Percentiles rank a stretch among this genome's conserved stretches.
Evolutionary conservation across 73 alveolate species (phyloP).

Genomic region (Loxodes magnus): DNA sequence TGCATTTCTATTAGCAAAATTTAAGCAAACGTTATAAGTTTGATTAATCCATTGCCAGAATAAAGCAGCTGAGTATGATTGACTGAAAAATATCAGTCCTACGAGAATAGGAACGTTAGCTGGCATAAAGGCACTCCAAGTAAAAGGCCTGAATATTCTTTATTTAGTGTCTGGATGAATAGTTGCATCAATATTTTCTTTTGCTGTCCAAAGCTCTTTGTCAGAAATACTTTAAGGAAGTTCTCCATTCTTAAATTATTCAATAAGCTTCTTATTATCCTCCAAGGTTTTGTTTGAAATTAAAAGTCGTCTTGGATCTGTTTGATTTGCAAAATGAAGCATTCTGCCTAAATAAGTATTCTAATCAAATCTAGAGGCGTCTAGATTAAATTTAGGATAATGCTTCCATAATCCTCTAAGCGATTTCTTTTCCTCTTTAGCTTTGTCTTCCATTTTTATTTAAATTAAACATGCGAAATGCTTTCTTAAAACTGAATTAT

Average conservation of each 20-base stretch:
- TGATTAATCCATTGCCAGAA: slow-evolving; percentile 51
- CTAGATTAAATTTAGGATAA: too few relatives aligned
- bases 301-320: too few relatives aligned
- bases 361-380: too few relatives aligned
- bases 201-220: slow-evolving; percentile 19
- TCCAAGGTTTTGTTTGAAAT: too few relatives aligned
- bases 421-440: too few relatives aligned
- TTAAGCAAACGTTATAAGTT: slow-evolving; percentile 49
- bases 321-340: too few relatives aligned
- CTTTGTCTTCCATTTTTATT: too few relatives aligned
- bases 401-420: too few relatives aligned
- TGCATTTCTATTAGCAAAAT: slow-evolving; percentile 45
- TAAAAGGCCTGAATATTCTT: slow-evolving; percentile 27
- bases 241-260: slow-evolving; percentile 9
- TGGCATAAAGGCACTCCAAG: slow-evolving; percentile 43
- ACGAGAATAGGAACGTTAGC: slow-evolving; percentile 40
- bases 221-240: neutral
- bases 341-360: too few relatives aligned
- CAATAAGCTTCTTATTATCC: slow-evolving; percentile 14
- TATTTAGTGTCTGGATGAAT: slow-evolving; percentile 53
- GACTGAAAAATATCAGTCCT: slow-evolving; percentile 46
- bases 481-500: too few relatives aligned
- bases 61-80: slow-evolving; percentile 26
- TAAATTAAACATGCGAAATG: too few relatives aligned
- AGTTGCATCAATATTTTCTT: slow-evolving; percentile 16